Base-by-base conservation (phyloP, 164 flowering plant genomes). In the Euptelea pleiosperma region DNA sequence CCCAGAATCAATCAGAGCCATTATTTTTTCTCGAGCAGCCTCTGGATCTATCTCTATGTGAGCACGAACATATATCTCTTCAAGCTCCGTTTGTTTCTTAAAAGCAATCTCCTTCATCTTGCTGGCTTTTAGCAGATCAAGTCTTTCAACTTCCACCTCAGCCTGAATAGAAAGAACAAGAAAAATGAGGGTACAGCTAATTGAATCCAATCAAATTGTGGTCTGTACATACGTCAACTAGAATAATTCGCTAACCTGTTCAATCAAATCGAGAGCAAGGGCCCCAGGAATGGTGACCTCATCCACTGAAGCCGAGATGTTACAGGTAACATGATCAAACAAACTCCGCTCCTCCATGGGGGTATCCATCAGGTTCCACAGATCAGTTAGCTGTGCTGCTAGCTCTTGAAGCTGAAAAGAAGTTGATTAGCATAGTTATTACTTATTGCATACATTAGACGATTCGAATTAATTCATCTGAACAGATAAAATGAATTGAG, bases 321-420 rank as follows among this genome's bases (percentile, higher is more conserved):
- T 88, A 65, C 96, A 85, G 33, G 95, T 94, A 33, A 94, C 89
- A 73, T 91, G 95, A 63, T 88, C 87, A 73, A 91, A 94, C 40
- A 86, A 66, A 57, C 70, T 74, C 51, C 91, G 75, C 69, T 94
- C 99, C 61, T 88, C 95, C 11, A 45, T 54, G 1, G 95, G 71
- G 26, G 99, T 84, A 70, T 94, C 99, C 97, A 94, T 90, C 73
- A 94, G 72, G 78, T 91, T 89, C 99, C 99, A 94, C 55, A 91
- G 79, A 67, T 93, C 97, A 75, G 75, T 70, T 41, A 93, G 74
- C 74, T 87, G 94, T 55, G 79, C 69, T 11, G 97, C 91, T 47
- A 88, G 74, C 62, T 84, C 96, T 91, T 94, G 97, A 72, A 94
- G 96, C 99, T 94, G 82, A 49, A 58, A 19, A 73, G 1, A 40